Percentiles rank a stretch among this genome's conserved stretches.
Conservation (phyloP, 2,329 filamentous ascomycete genomes). For the Fusarium nisikadoi region DNA sequence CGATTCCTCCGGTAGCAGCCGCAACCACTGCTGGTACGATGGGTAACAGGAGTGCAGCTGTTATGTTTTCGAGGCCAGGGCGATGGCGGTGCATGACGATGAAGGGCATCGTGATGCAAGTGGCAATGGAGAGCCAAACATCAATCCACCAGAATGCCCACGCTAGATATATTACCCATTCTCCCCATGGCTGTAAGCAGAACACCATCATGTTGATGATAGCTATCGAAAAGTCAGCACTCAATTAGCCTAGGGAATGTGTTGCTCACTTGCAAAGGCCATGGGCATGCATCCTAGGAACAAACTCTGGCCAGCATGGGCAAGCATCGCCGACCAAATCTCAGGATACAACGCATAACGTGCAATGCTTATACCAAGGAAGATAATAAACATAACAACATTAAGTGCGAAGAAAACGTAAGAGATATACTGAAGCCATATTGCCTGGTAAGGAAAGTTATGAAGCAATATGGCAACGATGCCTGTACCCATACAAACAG, state of each 20-base stretch:
- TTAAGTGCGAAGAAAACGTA: conserved; percentile 71
- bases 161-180: conserved; percentile 63
- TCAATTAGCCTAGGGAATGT: neutral
- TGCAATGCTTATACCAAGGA: conserved; percentile 64
- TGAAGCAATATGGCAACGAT: conserved; percentile 72
- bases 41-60: conserved; percentile 72
- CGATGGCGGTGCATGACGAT: conserved; percentile 62
- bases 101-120: conserved; percentile 66
- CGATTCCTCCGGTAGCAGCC: conserved; percentile 70
- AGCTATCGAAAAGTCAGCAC: conserved; percentile 46
- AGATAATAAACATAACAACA: conserved; percentile 64
- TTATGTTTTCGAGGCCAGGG: conserved; percentile 66
- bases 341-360: conserved; percentile 73
- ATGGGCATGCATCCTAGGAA: conserved; percentile 77
- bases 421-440: conserved; percentile 68
- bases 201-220: conserved; percentile 73
- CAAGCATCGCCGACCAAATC: conserved; percentile 73
- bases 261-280: conserved; percentile 66
- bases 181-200: conserved; percentile 71
- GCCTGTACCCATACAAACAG: conserved; percentile 74
- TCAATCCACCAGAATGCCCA: conserved; percentile 71
- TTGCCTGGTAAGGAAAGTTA: conserved; percentile 68
- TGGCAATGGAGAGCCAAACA: conserved; percentile 61
- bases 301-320: conserved; percentile 72
- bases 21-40: conserved; percentile 75